Percentiles rank a stretch among this genome's conserved stretches.
phyloP scores from a whole-genome alignment of 768 basidiomycete species.

The Lentinula boryana region DNA sequence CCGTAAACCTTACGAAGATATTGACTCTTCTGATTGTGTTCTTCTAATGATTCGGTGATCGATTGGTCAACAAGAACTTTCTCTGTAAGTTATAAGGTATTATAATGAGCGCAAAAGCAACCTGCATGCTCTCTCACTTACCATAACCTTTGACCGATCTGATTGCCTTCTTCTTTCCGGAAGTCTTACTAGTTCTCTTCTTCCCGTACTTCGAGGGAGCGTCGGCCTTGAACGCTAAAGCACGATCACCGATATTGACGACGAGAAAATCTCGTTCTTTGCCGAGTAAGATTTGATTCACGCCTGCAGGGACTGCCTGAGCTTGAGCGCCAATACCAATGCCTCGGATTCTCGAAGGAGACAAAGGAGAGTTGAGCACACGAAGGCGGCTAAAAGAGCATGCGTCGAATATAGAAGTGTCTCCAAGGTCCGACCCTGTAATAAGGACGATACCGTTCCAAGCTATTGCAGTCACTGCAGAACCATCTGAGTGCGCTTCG shows the following conservation, averaged over 20 bases:
- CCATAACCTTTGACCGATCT: slow-evolving; percentile 38
- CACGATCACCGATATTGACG: slow-evolving; percentile 52
- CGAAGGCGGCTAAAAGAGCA: slow-evolving; percentile 55
- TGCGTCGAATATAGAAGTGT: slow-evolving; percentile 58
- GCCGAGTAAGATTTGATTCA: slow-evolving; percentile 53
- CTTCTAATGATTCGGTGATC: slow-evolving; percentile 50
- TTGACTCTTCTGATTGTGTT: slow-evolving; percentile 46
- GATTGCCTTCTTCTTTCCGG: slow-evolving; percentile 28
- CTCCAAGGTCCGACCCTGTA: slow-evolving; percentile 61
- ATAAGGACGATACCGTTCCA: slow-evolving; percentile 56
- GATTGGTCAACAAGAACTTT: slow-evolving; percentile 58
- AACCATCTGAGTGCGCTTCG: slow-evolving; percentile 59
- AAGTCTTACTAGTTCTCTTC: slow-evolving; percentile 12
- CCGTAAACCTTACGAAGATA: slow-evolving; percentile 30
- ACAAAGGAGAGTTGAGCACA: slow-evolving; percentile 43
- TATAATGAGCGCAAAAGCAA: slow-evolving; percentile 1
- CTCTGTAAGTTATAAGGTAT: slow-evolving; percentile 29
- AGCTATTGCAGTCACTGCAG: slow-evolving; percentile 53
- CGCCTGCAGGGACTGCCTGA: slow-evolving; percentile 32
- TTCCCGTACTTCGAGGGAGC: slow-evolving; percentile 25
- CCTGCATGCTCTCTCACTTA: slow-evolving; percentile 21
- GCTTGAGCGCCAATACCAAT: slow-evolving; percentile 16
- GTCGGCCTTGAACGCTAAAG: slow-evolving; percentile 67
- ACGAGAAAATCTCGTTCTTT: slow-evolving; percentile 49
- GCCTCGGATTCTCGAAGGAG: slow-evolving; percentile 19